Evolutionary conservation across 2,329 filamentous ascomycete genomes (phyloP), one percentile per base, ranked within the genome.

Genomic region (Fusarium floridanum): DNA sequence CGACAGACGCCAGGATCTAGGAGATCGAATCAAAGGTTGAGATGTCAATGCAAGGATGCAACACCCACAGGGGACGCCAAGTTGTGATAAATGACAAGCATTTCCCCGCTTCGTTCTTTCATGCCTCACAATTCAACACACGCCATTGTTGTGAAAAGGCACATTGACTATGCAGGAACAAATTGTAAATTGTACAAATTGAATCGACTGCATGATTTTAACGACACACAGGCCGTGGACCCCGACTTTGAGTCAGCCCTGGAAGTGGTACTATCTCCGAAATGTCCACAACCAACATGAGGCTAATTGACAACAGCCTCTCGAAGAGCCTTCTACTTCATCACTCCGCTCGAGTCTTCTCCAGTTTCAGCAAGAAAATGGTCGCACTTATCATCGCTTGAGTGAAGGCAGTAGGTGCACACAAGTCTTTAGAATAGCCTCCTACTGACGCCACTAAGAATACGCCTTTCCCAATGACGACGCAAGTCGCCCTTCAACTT

Each of bases 401-500:
- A 73, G 70, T 5, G 70, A 70, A 70, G 70, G 70, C 14, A 73
- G 70, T 73, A 2, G 59, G 70, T 9, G 29, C 29, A 4, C 0
- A 2, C 7, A 1, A 1, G 6, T 5, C 12, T 24, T 17, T 16
- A 27, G 6, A 17, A 11, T 1, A 6, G 6, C 7, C 14, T 0
- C 0, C n/a, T 4, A 6, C 65, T 69, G 9, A 72, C 2, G 0
- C 1, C 0, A 1, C 3, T 0, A 29, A 73, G 71, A 73, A 60
- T 73, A 73, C 45, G 70, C 70, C 9, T 73, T 57, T 14, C 71
- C 71, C 3, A 73, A 73, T n/a, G 71, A 73, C n/a, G 70, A 73
- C 43, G 71, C 70, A 48, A 57, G 71, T 16, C 4, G 36, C 14
- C 36, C 29, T 32, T 32, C 29, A 32, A 32, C 29, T 32, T 32